phyloP scores from a whole-genome alignment of 805 yeast species.

The Ogataea haglerorum region DNA sequence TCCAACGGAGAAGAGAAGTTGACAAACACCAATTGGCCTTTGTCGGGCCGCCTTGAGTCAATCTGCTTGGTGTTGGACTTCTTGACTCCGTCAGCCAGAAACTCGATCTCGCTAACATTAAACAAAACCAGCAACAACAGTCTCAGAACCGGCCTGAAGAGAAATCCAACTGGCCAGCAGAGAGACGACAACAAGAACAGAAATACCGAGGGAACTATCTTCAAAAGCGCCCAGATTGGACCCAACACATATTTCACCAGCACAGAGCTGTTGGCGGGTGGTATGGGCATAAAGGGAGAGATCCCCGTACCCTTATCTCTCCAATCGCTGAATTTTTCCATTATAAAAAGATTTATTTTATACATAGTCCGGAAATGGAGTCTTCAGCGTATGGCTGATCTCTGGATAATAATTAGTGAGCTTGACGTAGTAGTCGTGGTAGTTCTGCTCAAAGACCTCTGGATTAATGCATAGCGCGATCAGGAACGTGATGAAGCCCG shows the following conservation, averaged over 20 bases:
- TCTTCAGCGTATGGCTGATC: conserved; percentile 28
- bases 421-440: conserved; percentile 48
- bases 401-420: conserved; percentile 32
- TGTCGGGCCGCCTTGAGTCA: conserved; percentile 32
- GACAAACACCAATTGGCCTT: conserved; percentile 49
- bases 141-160: conserved; percentile 15
- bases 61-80: conserved; percentile 37
- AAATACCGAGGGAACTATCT: conserved; percentile 30
- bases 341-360: conserved; percentile 23
- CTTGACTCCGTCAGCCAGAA: conserved; percentile 48
- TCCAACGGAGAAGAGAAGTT: conserved; percentile 63
- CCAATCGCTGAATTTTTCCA: conserved; percentile 85
- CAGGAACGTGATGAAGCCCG: conserved; percentile 81
- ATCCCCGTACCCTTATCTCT: conserved; percentile 93
- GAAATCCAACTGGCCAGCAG: conserved; percentile 11
- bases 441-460: conserved; percentile 68
- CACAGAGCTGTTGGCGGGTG: conserved; percentile 23
- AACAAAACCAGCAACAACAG: conserved; percentile 34
- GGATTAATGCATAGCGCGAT: conserved; percentile 84
- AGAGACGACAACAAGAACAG: conserved; percentile 11
- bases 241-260: conserved; percentile 10
- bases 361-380: conserved; percentile 27
- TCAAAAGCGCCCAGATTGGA: conserved; percentile 25
- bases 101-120: conserved; percentile 26
- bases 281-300: conserved; percentile 73